A percentile compares a stretch with the other conserved stretches of the same genome.
phyloP scores from a whole-genome alignment of 2,329 filamentous ascomycete species.

The Dothideomycetes sp. region DNA sequence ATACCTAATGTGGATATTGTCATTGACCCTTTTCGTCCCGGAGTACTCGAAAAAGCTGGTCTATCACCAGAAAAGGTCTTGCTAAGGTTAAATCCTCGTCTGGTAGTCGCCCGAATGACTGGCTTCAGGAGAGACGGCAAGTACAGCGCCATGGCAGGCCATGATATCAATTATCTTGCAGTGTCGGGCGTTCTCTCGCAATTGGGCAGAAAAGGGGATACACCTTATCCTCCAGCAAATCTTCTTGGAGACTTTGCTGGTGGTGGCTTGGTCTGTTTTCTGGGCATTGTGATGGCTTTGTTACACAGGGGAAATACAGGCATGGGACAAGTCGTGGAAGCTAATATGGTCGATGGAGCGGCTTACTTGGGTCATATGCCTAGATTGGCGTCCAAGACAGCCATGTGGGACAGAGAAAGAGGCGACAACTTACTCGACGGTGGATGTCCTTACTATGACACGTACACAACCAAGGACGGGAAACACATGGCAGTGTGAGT shows the following conservation, averaged over 20 bases:
- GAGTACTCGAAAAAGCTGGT: slow-evolving; percentile 76
- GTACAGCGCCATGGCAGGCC: slow-evolving; percentile 81
- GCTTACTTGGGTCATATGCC: slow-evolving; percentile 72
- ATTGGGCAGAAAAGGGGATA: slow-evolving; percentile 60
- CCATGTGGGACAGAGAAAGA: slow-evolving; percentile 53
- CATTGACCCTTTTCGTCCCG: slow-evolving; percentile 89
- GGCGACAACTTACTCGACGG: slow-evolving; percentile 76
- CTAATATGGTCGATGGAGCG: slow-evolving; percentile 91
- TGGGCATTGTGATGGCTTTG: slow-evolving; percentile 74
- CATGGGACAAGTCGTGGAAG: slow-evolving; percentile 79
- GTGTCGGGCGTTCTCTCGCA: slow-evolving; percentile 71
- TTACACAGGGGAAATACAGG: slow-evolving; percentile 56
- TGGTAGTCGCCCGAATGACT: slow-evolving; percentile 79
- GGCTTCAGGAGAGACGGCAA: slow-evolving; percentile 81
- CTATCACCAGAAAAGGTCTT: slow-evolving; percentile 62
- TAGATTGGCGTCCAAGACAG: slow-evolving; percentile 55
- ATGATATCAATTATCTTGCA: slow-evolving; percentile 94
- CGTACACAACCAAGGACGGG: slow-evolving; percentile 74
- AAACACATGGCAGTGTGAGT: slow-evolving; percentile 64
- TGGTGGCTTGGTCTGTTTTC: slow-evolving; percentile 71
- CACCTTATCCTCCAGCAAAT: slow-evolving; percentile 72
- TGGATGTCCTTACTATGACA: slow-evolving; percentile 80
- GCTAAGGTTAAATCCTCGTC: slow-evolving; percentile 56
- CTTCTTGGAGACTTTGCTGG: slow-evolving; percentile 86
- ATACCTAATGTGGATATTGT: slow-evolving; percentile 61